These are phyloP conservation scores for Neurospora sp. DNA, from an alignment of 495 filamentous ascomycete genomes.

Conservation along the genomic window DNA sequence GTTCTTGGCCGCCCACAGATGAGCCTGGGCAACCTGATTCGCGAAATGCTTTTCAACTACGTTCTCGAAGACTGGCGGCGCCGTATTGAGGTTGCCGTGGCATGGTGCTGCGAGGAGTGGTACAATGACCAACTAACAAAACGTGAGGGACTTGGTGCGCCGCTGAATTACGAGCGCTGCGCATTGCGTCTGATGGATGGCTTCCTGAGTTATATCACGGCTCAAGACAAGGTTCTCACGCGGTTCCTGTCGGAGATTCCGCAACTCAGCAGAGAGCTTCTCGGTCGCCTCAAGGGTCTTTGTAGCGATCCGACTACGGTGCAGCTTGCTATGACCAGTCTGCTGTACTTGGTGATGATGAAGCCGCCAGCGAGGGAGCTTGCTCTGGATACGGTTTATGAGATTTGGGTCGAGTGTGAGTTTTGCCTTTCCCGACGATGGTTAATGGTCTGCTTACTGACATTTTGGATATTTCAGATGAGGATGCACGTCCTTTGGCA, in stretches of 20 bases:
- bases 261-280: constrained; percentile 56
- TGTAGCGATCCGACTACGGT: constrained; percentile 76
- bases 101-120: constrained; percentile 97
- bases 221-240: constrained; percentile 77
- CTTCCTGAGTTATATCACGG: constrained; percentile 78
- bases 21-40: constrained; percentile 55
- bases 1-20: constrained; percentile 14
- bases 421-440: constrained; percentile 6
- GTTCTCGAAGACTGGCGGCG: constrained; percentile 83
- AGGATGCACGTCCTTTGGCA: constrained; percentile 44
- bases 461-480: constrained; percentile 12
- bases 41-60: constrained; percentile 71
- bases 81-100: constrained; percentile 75
- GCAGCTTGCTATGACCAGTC: constrained; percentile 37
- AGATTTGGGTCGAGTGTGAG: constrained; percentile 76
- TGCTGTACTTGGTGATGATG: constrained; percentile 72
- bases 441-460: constrained; percentile 8
- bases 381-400: constrained; percentile 71
- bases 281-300: constrained; percentile 66
- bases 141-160: constrained; percentile 30
- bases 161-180: constrained; percentile 70
- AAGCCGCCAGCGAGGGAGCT: constrained; percentile 73
- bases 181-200: constrained; percentile 70
- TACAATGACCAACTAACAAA: constrained; percentile 72
- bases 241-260: constrained; percentile 89